Base-by-base conservation (phyloP, 345 rosid genomes). In the Excoecaria cochinchinensis region DNA sequence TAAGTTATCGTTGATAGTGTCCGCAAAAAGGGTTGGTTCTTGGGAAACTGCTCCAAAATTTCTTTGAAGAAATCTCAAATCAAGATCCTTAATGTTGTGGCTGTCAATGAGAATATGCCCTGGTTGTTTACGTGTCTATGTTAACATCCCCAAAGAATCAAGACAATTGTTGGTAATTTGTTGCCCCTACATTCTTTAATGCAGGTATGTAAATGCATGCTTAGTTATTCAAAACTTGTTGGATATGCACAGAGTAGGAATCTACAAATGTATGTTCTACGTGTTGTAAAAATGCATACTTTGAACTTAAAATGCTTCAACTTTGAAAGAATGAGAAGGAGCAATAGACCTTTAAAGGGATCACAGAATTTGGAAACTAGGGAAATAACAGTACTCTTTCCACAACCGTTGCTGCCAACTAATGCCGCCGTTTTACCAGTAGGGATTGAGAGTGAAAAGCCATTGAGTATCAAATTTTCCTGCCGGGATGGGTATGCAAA, bases 361-460 rank as follows among this genome's bases (percentile, higher is more conserved):
- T 90, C 90, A 65, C 87, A 90, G 82, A 90, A 87, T 67, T 92
- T 87, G 40, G 86, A 70, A 57, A 90, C 86, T 15, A 90, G 80
- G 69, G 89, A 87, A 60, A 90, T 84, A 69, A 84, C 40, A 8
- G 92, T 88, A 71, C 89, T 87, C 78, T 90, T 90, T 69, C 94
- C 92, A 21, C 89, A 90, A 0, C 94, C 90, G 39, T 92, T 90
- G 38, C 84, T 83, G 1, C 94, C 92, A 13, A 90, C 92, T 61
- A 88, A 74, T 7, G 90, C 90, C 39, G 86, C 80, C 47, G 68
- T 87, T 73, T 85, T 86, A 74, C 92, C 90, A 19, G 90, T 84
- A 31, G 90, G 89, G 75, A 90, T 86, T 39, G 87, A 83, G 73
- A 88, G 42, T 9, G 92, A 85, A 70, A 90, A 84, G 44, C 90